These are phyloP conservation scores for Solanum commersonii DNA, from an alignment of 257 asterid genomes.

Conservation along the genomic window DNA sequence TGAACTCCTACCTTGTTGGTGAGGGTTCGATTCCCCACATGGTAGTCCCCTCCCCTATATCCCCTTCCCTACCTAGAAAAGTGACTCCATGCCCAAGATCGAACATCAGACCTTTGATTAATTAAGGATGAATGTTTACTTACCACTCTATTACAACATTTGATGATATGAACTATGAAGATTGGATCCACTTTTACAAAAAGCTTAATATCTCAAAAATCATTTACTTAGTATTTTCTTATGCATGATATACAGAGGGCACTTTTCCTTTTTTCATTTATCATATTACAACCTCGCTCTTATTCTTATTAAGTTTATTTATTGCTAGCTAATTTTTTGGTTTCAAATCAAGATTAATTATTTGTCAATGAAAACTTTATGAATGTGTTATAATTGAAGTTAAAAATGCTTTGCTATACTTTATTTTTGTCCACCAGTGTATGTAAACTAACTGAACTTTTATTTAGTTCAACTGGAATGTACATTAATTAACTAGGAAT, in stretches of 20 bases:
- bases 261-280: background rate
- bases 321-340: background rate
- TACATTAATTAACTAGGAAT: background rate
- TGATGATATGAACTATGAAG: background rate
- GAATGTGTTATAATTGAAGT: background rate
- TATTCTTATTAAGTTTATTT: background rate
- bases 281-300: background rate
- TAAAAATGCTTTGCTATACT: background rate
- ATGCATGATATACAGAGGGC: background rate
- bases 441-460: background rate
- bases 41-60: background rate
- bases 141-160: background rate
- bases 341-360: background rate
- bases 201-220: background rate
- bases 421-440: background rate
- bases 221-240: too few relatives aligned
- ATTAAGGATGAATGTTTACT: too few relatives aligned
- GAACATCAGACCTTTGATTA: too few relatives aligned
- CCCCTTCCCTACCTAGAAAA: background rate
- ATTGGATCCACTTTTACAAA: background rate
- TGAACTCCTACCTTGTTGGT: background rate
- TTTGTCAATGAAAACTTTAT: background rate
- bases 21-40: background rate
- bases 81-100: background rate
- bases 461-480: background rate